Evolutionary conservation across 352 stramenopile species (phyloP).

Genomic region (Globisporangium cystogenes): DNA sequence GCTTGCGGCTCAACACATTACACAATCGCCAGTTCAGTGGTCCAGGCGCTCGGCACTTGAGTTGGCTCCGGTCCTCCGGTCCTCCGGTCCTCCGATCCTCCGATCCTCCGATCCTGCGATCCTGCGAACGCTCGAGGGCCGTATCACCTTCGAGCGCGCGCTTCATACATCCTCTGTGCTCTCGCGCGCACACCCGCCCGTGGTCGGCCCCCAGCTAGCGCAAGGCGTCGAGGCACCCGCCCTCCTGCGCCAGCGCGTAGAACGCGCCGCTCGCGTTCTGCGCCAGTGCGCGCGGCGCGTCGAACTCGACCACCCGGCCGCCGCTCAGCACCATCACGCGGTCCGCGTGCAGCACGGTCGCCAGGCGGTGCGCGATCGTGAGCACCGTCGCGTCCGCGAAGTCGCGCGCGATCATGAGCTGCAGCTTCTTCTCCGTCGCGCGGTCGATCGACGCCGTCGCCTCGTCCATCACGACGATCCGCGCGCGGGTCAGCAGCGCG

Average conservation of each 20-base stretch:
- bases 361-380: constrained; percentile 91
- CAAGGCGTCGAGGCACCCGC: constrained; percentile 4
- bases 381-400: constrained; percentile 88
- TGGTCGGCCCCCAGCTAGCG: too few species aligned
- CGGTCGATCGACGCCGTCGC: constrained; percentile 66
- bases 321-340: too few species aligned
- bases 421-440: constrained; percentile 39
- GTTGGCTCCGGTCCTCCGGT: too few species aligned
- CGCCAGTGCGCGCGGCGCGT: not conserved
- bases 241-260: constrained; percentile 8
- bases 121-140: too few species aligned
- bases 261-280: not conserved
- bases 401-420: constrained; percentile 68
- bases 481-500: constrained; percentile 73
- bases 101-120: too few species aligned
- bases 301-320: not conserved
- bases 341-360: constrained; percentile 68
- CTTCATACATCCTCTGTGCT: too few species aligned
- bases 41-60: too few species aligned
- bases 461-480: constrained; percentile 69
- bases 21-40: too few species aligned
- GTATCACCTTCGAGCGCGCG: too few species aligned
- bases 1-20: too few species aligned
- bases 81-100: too few species aligned
- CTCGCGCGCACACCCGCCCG: too few species aligned